Conservation (phyloP, 768 basidiomycete species). For the Rubroboletus pulcherrimus region DNA sequence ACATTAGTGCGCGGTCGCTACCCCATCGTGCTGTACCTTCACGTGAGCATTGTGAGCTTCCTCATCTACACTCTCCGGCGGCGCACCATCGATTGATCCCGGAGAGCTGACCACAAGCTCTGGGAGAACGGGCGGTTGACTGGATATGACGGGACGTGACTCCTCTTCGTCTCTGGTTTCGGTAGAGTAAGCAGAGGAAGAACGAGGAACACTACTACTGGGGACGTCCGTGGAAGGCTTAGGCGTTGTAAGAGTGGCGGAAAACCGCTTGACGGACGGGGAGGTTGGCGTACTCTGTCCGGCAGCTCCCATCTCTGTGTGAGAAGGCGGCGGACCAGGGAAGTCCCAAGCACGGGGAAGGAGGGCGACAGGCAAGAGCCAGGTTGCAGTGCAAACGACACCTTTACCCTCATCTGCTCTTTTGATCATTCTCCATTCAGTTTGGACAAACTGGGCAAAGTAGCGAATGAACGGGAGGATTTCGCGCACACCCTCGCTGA, state of each 20-base stretch:
- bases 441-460: slow-evolving; percentile 73
- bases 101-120: slow-evolving; percentile 35
- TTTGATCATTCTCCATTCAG: slow-evolving; percentile 66
- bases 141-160: slow-evolving; percentile 23
- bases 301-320: slow-evolving; percentile 16
- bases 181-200: slow-evolving; percentile 30
- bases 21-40: slow-evolving; percentile 22
- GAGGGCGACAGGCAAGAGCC: slow-evolving; percentile 80
- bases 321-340: slow-evolving; percentile 38
- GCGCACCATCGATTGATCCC: slow-evolving; percentile 29
- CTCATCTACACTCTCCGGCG: slow-evolving; percentile 14
- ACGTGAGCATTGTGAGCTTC: slow-evolving; percentile 12
- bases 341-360: slow-evolving; percentile 82
- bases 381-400: slow-evolving; percentile 88
- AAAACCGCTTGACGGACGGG: slow-evolving; percentile 21
- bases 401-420: slow-evolving; percentile 65
- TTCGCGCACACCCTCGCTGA: slow-evolving; percentile 75
- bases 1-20: slow-evolving; percentile 17
- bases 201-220: slow-evolving; percentile 15
- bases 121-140: slow-evolving; percentile 30
- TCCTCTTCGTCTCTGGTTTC: slow-evolving; percentile 29
- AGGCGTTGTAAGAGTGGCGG: slow-evolving; percentile 25
- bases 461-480: slow-evolving; percentile 83
- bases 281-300: slow-evolving; percentile 19
- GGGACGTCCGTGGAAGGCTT: slow-evolving; percentile 28